These are phyloP conservation scores for Xylaria sp. DNA, from an alignment of 2,329 filamentous ascomycete species.

Conservation along the genomic window DNA sequence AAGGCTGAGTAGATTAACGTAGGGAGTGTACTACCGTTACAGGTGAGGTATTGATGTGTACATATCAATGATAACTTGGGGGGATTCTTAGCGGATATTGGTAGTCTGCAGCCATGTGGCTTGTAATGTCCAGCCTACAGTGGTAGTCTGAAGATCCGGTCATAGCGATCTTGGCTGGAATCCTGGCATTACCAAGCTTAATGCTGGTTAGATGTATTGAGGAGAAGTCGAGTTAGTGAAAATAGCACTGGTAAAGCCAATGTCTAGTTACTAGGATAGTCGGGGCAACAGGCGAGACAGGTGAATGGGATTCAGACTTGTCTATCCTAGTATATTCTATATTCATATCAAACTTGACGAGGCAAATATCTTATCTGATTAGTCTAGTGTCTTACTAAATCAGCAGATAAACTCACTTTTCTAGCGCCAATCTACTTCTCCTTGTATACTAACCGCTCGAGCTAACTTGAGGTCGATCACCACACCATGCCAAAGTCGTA, in stretches of 20 bases:
- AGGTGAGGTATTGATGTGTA: constrained; percentile 2
- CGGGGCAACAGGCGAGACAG: too few relatives aligned
- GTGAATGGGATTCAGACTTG: too few relatives aligned
- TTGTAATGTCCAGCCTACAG: not conserved
- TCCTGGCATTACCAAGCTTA: not conserved
- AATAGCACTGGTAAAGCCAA: not conserved
- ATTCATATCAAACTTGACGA: not conserved
- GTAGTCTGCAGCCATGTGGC: not conserved
- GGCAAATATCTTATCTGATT: not conserved
- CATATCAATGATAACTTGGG: constrained; percentile 9
- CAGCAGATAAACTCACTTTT: not conserved
- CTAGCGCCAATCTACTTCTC: not conserved
- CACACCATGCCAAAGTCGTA: not conserved
- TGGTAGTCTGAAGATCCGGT: constrained; percentile 17
- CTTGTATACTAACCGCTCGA: constrained; percentile 2
- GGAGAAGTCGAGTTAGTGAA: not conserved
- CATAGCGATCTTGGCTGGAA: constrained; percentile 5
- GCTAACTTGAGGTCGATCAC: not conserved
- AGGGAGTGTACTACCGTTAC: not conserved
- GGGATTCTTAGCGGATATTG: constrained; percentile 8
- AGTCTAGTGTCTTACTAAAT: constrained; percentile 2
- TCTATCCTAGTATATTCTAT: not conserved
- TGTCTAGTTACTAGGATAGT: not conserved
- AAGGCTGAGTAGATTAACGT: not conserved
- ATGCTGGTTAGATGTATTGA: not conserved